Evolutionary conservation across 805 yeast genomes (phyloP), one percentile per base, ranked within the genome.

Genomic region (Debaryomyces maramus): DNA sequence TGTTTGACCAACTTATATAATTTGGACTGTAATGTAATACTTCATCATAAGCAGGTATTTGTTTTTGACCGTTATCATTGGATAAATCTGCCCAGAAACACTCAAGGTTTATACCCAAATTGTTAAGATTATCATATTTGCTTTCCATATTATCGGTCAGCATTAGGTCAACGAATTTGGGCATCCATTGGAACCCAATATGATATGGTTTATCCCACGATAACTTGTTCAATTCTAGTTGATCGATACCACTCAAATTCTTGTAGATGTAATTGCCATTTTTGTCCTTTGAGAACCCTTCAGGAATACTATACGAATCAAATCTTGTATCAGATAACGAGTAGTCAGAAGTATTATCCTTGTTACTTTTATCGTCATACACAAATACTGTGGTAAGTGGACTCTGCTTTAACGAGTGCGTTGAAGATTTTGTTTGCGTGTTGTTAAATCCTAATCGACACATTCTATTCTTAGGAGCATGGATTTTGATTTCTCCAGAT

Each of bases 41-140:
- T 53, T 89, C 96, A 41, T 77, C 81, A 47, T 72, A 80, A 1
- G 93, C 89, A 1, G 95, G 89, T 3, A 87, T 59, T 13, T 45
- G 44, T 20, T 48, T 47, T 35, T 60, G 56, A 2, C 72, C 78
- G 36, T 61, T 56, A 1, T 73, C 78, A 35, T 65, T 6, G 65
- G 53, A 17, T 56, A 79, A 78, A 48, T 88, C 95, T 6, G 88
- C 85, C 90, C 91, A 89, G 52, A 67, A 79, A 56, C 97, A 89
- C 17, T 76, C 69, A 6, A 88, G 72, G 6, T 66, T 59, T 1
- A 88, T 72, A 6, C 81, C 83, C 36, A 88, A 60, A 26, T 41
- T 65, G 56, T 51, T 66, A 22, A 61, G 60, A 15, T 60, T 36
- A 5, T 38, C 40, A 14, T 13, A 9, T 11, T 29, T 5, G 9